A percentile compares a stretch with the other conserved stretches of the same genome.
These are phyloP conservation scores for Tylopilus plumbeoviolaceoides DNA, from an alignment of 768 basidiomycete genomes.

Conservation along the genomic window DNA sequence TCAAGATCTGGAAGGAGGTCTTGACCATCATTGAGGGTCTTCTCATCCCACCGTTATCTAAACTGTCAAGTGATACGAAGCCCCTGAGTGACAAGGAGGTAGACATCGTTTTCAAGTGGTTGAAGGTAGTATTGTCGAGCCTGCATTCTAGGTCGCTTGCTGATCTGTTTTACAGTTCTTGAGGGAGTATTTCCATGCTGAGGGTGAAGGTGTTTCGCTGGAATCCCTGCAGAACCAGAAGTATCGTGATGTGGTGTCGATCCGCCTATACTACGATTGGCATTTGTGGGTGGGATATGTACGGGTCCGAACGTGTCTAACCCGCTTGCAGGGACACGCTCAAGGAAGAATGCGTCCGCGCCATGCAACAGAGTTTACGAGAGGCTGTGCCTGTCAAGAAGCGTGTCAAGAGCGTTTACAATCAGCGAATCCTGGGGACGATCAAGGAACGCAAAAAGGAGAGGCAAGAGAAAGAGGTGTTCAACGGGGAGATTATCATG, in stretches of 20 bases:
- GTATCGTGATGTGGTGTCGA: conserved; percentile 85
- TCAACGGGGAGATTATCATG: conserved; percentile 86
- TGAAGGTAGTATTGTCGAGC: conserved; percentile 56
- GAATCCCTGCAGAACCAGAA: conserved; percentile 90
- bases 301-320: conserved; percentile 7
- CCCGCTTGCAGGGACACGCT: conserved; percentile 55
- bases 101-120: conserved; percentile 98
- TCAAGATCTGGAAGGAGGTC: conserved; percentile 94
- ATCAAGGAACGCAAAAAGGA: conserved; percentile 93
- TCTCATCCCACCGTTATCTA: conserved; percentile 87
- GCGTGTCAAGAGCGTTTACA: conserved; percentile 88
- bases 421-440: conserved; percentile 92
- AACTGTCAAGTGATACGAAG: conserved; percentile 83
- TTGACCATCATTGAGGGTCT: conserved; percentile 79
- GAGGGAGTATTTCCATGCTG: conserved; percentile 91
- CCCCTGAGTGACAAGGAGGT: conserved; percentile 89
- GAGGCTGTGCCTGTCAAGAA: conserved; percentile 75
- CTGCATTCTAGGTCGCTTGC: not conserved
- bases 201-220: conserved; percentile 85
- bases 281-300: conserved; percentile 56
- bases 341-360: conserved; percentile 93
- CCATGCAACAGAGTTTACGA: conserved; percentile 87
- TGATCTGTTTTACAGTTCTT: conserved; percentile 58
- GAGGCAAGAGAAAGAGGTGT: conserved; percentile 70
- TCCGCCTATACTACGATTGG: conserved; percentile 96